A percentile compares a stretch with the other conserved stretches of the same genome.
Evolutionary conservation across 768 basidiomycete species (phyloP).

Genomic region (Leucocoprinus sp.): DNA sequence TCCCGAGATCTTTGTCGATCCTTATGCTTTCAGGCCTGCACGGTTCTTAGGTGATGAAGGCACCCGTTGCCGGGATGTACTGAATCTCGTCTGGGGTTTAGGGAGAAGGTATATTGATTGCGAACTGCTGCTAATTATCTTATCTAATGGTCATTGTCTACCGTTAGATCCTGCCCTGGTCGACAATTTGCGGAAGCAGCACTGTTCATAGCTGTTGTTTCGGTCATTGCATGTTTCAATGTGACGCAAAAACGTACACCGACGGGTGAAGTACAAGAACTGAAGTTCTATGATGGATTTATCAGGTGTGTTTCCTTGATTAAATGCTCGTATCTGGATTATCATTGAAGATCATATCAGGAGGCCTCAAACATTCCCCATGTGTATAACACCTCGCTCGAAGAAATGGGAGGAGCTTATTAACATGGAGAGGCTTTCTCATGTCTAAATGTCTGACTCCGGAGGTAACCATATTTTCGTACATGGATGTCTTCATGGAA

Average conservation of each 20-base stretch:
- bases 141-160: neutral
- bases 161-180: constrained; percentile 18
- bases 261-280: neutral
- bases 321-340: neutral
- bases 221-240: constrained; percentile 12
- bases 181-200: constrained; percentile 18
- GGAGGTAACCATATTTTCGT: neutral
- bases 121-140: neutral
- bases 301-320: neutral
- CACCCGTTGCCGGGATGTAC: constrained; percentile 10
- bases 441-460: neutral
- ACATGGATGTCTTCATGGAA: neutral
- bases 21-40: constrained; percentile 17
- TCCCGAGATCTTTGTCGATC: constrained; percentile 16
- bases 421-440: neutral
- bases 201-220: constrained; percentile 16
- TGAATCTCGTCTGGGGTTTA: constrained; percentile 15
- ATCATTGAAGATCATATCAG: neutral
- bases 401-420: neutral
- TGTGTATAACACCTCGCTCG: constrained; percentile 1
- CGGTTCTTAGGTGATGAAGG: constrained; percentile 17
- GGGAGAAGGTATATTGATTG: constrained; percentile 15
- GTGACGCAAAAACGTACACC: neutral
- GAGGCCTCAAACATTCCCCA: neutral
- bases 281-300: neutral